phyloP scores from a whole-genome alignment of 2,329 filamentous ascomycete species.

The Penicillium sp. region DNA sequence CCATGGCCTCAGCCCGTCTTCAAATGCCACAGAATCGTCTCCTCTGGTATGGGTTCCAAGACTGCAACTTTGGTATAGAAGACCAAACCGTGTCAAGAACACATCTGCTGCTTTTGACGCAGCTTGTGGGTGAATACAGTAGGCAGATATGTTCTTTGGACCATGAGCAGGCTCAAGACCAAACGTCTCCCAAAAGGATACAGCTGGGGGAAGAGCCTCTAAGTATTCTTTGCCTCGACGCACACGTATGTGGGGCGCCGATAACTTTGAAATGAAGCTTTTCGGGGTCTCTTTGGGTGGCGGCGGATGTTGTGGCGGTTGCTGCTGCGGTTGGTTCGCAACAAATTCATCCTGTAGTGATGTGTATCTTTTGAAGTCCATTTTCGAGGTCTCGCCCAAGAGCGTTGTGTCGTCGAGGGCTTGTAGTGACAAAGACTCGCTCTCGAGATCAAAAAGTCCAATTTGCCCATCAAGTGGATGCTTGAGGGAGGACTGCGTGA shows the following conservation, averaged over 20 bases:
- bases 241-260: conserved; percentile 55
- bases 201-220: conserved; percentile 56
- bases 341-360: conserved; percentile 33
- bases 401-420: conserved; percentile 32
- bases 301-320: background rate
- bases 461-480: conserved; percentile 34
- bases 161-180: conserved; percentile 58
- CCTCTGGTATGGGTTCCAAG: conserved; percentile 54
- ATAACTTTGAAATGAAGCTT: conserved; percentile 46
- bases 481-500: conserved; percentile 47
- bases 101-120: conserved; percentile 48
- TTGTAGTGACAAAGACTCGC: conserved; percentile 25
- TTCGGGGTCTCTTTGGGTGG: conserved; percentile 30
- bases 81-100: conserved; percentile 55
- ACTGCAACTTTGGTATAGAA: conserved; percentile 58
- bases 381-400: conserved; percentile 32
- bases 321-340: conserved; percentile 20
- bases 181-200: conserved; percentile 63
- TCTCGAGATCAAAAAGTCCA: conserved; percentile 31
- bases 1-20: conserved; percentile 42
- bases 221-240: conserved; percentile 54
- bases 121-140: conserved; percentile 56
- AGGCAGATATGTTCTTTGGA: conserved; percentile 57
- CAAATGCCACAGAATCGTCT: conserved; percentile 41
- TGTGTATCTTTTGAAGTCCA: conserved; percentile 41